Evolutionary conservation across 2,329 filamentous ascomycete genomes (phyloP), one percentile per base, ranked within the genome.

Genomic region (Trichoderma endophyticum): DNA sequence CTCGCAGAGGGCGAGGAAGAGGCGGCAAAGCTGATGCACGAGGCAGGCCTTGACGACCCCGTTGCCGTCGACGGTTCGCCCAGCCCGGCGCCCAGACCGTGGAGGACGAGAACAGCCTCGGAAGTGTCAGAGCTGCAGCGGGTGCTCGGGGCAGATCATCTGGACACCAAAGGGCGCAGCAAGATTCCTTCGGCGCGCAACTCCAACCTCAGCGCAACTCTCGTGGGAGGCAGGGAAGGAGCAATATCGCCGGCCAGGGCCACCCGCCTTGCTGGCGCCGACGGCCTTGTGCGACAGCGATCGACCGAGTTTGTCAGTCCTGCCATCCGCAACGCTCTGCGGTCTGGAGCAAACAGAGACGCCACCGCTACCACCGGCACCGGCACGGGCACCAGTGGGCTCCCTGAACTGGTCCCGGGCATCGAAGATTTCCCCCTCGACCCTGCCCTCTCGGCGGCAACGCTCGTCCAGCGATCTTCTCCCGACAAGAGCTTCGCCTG

Each of bases 401-500:
- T 84, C 39, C 81, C 83, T 3, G 82, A 82, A 11, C 76, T 82
- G 6, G 81, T 79, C 1, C 80, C 81, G 9, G 81, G 81, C 34
- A 82, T 82, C 57, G 80, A 82, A n/a, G 80, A 82, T 56, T 68
- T 79, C 2, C 79, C 81, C 0, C 72, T 82, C 43, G 83, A 83
- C 57, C 67, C 66, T 7, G 73, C 34, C 18, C 57, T 65, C 28
- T 48, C 57, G 6, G 39, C 59, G 32, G 71, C 69, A 48, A 48
- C 67, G 15, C 39, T 59, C 6, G 36, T 51, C 18, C 63, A 60
- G 28, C 14, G 56, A 18, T 63, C 70, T 6, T 86, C 85, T 0
- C 86, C 87, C 0, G 84, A 85, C 66, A 88, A 86, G 77, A 86
- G 84, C 74, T 87, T 84, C 71, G 85, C 83, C 8, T 90, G 87